Base-by-base conservation (phyloP, 768 basidiomycete species). In the button mushroom (Agaricus bisporus) region DNA sequence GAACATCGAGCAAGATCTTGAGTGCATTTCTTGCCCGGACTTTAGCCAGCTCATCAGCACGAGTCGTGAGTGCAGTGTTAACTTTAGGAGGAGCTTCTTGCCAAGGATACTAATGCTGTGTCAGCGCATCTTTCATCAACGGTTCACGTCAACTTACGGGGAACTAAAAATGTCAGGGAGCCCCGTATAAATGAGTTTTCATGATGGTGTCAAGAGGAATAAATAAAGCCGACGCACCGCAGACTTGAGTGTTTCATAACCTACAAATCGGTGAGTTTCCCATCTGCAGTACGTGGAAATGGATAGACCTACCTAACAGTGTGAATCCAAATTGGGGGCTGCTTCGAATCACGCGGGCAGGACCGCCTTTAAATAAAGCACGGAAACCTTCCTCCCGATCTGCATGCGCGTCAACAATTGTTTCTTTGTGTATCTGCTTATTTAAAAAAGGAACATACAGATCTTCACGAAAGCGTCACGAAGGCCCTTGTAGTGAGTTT, bases 241-340 rank as follows among this genome's bases (percentile, higher is more conserved):
- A 49, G 66, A 72, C 60, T 78, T 78, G 49, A 76, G 60, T 47
- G 73, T 75, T 63, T 76, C 73, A 63, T 75, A 76, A 25, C 72
- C 74, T 76, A 45, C 15, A 55, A 17, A 54, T 28, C 22, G 17
- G 28, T 48, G 44, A 36, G 45, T 8, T 41, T 41, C 25, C 37
- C 57, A 59, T 56, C 64, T 57, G 52, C 61, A 56, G 29, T 42
- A 54, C 41, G 55, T n/a, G 47, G 48, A 39, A 52, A 29, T 26
- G 47, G 46, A 54, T 28, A 52, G 50, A 60, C 69, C 61, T 59
- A 69, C 67, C 88, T 59, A 94, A 82, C 15, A 95, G 74, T 12
- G 92, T 95, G 64, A 95, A 97, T 48, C 92, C 95, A 66, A 99
- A 98, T 67, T 98, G 89, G 57, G 88, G 86, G 64, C 92, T 93